A percentile compares a stretch with the other conserved stretches of the same genome.
These are phyloP conservation scores for Orobanche coerulescens DNA, from an alignment of 257 asterid species.

Conservation along the genomic window DNA sequence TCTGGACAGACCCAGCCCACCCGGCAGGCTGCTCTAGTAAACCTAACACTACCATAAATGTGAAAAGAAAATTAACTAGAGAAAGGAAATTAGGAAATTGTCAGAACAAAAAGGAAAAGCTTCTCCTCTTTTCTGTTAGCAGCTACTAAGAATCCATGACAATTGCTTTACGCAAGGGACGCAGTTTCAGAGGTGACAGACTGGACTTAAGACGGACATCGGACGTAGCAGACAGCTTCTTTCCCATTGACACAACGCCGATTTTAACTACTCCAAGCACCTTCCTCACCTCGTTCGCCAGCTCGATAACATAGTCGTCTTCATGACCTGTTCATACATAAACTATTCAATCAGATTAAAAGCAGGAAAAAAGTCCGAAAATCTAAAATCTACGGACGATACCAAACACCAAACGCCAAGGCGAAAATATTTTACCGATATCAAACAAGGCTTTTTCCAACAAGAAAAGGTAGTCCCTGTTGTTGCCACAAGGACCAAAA, in stretches of 20 bases:
- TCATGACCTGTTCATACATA: conserved; percentile 47
- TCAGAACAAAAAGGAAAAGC: too few relatives aligned
- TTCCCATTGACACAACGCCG: conserved; percentile 33
- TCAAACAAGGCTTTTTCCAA: conserved; percentile 78
- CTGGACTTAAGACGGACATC: conserved; percentile 34
- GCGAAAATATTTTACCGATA: conserved; percentile 36
- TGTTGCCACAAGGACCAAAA: conserved; percentile 84
- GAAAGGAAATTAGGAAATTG: too few relatives aligned
- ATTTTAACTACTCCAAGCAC: conserved; percentile 29
- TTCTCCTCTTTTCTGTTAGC: conserved; percentile 12
- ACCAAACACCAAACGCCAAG: background rate
- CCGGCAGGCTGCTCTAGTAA: too few relatives aligned
- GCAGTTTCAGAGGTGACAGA: conserved; percentile 39
- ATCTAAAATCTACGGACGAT: too few relatives aligned
- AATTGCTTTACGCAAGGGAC: conserved; percentile 43
- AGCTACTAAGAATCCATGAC: conserved; percentile 36
- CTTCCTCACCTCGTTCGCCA: conserved; percentile 81
- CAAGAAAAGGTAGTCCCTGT: conserved; percentile 76
- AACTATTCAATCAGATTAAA: background rate
- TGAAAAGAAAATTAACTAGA: too few relatives aligned
- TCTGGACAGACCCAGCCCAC: too few relatives aligned
- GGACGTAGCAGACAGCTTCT: conserved; percentile 26
- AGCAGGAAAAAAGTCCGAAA: background rate
- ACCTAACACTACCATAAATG: too few relatives aligned
- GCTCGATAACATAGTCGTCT: conserved; percentile 65